phyloP scores from a whole-genome alignment of 2,329 filamentous ascomycete species.

The Monosporascus sp. region DNA sequence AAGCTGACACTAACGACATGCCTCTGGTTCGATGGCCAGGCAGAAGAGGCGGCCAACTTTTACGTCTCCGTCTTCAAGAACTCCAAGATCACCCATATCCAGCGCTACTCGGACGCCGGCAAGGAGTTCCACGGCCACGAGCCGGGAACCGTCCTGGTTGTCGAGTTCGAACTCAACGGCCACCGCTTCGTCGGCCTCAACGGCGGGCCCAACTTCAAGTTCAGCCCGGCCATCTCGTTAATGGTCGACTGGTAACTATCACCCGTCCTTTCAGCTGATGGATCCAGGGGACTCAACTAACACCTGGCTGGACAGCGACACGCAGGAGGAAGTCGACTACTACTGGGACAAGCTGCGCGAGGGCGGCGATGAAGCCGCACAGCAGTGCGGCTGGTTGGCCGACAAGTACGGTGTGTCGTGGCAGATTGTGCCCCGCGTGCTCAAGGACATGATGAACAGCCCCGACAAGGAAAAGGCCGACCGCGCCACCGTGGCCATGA shows the following conservation, averaged over 20 bases:
- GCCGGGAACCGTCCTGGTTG: conserved; percentile 28
- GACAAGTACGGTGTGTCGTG: conserved; percentile 43
- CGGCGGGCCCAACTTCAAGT: conserved; percentile 36
- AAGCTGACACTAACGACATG: conserved; percentile 20
- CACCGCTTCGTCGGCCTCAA: conserved; percentile 38
- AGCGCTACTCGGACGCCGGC: conserved; percentile 22
- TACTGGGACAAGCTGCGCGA: conserved; percentile 40
- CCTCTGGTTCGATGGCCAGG: conserved; percentile 39
- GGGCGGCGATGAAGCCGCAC: conserved; percentile 31
- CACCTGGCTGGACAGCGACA: conserved; percentile 20
- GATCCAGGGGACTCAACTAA: too few relatives aligned
- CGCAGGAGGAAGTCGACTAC: conserved; percentile 43
- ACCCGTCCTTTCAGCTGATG: too few relatives aligned
- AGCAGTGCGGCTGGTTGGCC: conserved; percentile 40
- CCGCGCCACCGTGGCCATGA: too few relatives aligned
- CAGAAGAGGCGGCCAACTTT: conserved; percentile 35
- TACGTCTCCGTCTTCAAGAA: conserved; percentile 38
- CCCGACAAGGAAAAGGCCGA: too few relatives aligned
- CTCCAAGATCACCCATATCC: conserved; percentile 30
- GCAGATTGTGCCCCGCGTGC: conserved; percentile 38
- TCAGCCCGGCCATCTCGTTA: conserved; percentile 38
- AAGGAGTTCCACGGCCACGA: conserved; percentile 7
- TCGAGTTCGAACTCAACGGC: conserved; percentile 35
- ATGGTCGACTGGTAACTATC: conserved; percentile 29
- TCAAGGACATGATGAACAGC: conserved; percentile 21